Evolutionary conservation across 2,329 filamentous ascomycete species (phyloP), one percentile per base, ranked within the genome.

Genomic region (Trichoderma polysporum): DNA sequence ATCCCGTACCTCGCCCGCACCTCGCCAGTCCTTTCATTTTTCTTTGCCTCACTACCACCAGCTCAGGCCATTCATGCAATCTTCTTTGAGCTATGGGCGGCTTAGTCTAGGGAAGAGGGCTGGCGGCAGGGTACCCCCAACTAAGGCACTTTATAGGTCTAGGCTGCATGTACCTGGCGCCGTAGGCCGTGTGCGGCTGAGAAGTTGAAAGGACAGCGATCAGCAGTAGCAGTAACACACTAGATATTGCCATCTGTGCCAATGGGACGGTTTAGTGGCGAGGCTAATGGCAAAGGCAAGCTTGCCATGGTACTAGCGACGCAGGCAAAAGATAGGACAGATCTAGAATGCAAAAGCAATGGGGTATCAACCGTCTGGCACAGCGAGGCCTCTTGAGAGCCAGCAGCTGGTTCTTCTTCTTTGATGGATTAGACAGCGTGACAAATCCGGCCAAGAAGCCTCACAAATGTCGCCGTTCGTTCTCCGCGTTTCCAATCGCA

Each of bases 141-240:
- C 33, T 9, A 35, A 35, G 33, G 33, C 33, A 35, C 33, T 35
- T 12, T 39, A 39, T n/a, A 45, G 49, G 49, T 47, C 56, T 47
- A 58, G 31, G 58, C 31, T 19, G 25, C 49, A 52, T 31, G 49
- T 31, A n/a, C 57, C 19, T 13, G 39, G 29, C 31, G 49, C 58
- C 50, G 33, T 27, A 52, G 45, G 35, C 49, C 60, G 60, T 63
- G 60, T 63, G 60, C 60, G 60, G 60, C 60, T 63, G 60, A 62
- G 59, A 39, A 29, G 19, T 35, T 17, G 50, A 29, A 19, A 17
- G 22, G 50, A 27, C 60, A 63, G 50, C 17, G 60, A 63, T 63
- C 60, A 63, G 50, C 60, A 52, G 45, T 47, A 41, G 59, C 59
- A 53, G 59, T 19, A 63, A 41, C 49, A 37, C 57, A 29, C n/a